Conservation (phyloP, 1,284 basidiomycete genomes). For the Naganishia albida region DNA sequence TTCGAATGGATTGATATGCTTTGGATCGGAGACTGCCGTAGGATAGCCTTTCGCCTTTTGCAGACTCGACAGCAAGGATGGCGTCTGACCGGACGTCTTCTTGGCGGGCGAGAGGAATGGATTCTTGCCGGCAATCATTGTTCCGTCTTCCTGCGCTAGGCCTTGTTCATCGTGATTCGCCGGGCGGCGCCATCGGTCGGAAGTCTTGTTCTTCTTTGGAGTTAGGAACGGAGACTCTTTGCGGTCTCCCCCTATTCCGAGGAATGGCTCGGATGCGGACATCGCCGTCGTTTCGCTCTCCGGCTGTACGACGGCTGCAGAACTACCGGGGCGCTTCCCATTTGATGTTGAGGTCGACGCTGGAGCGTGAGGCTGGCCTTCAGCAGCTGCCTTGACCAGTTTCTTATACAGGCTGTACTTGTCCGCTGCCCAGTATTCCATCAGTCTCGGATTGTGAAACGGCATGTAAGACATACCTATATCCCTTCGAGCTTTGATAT, state of each 20-base stretch:
- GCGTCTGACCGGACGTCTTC: background rate
- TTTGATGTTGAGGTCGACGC: background rate
- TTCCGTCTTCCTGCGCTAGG: background rate
- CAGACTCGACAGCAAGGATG: background rate
- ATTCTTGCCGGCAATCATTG: background rate
- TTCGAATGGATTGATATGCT: constrained; percentile 27
- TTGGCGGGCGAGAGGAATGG: constrained; percentile 14
- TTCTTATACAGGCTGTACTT: constrained; percentile 82
- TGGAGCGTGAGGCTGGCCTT: background rate
- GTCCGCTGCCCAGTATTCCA: constrained; percentile 59
- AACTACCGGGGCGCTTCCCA: background rate
- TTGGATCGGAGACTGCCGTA: constrained; percentile 10
- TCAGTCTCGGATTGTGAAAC: background rate
- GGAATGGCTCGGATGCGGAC: background rate
- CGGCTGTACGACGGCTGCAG: background rate
- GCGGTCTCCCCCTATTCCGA: background rate
- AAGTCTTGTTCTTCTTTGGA: constrained; percentile 28
- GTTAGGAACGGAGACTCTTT: constrained; percentile 8
- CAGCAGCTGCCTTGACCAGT: constrained; percentile 61
- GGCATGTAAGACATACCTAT: constrained; percentile 62
- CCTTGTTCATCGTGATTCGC: background rate
- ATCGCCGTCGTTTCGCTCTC: background rate
- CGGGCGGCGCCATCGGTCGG: constrained; percentile 22
- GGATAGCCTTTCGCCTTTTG: constrained; percentile 5
- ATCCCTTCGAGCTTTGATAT: constrained; percentile 68